phyloP scores from a whole-genome alignment of 352 stramenopile species.

The Peronospora tabacina region DNA sequence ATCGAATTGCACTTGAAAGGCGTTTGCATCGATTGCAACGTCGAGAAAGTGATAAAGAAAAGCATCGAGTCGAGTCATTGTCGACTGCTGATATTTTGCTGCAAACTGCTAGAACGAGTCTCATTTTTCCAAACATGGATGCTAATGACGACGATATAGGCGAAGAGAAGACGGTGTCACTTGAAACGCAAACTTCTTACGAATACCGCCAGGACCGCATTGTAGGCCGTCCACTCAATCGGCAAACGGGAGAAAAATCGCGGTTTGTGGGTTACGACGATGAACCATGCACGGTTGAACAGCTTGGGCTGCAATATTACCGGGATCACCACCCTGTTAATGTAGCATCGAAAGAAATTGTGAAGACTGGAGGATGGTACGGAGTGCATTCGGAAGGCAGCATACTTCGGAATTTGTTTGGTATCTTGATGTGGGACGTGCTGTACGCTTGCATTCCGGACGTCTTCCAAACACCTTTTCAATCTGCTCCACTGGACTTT shows the following conservation, averaged over 20 bases:
- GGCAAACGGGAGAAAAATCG: conserved; percentile 68
- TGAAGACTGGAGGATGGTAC: conserved; percentile 55
- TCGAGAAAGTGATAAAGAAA: conserved; percentile 12
- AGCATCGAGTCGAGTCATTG: conserved; percentile 7
- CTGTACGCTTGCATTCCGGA: conserved; percentile 70
- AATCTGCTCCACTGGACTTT: conserved; percentile 64
- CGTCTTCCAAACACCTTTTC: conserved; percentile 85
- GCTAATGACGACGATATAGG: conserved; percentile 6
- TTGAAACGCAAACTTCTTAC: conserved; percentile 12
- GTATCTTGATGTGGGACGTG: conserved; percentile 85
- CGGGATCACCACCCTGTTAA: conserved; percentile 23
- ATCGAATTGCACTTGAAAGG: conserved; percentile 48
- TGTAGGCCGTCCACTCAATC: conserved; percentile 65
- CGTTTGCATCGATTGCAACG: conserved; percentile 42
- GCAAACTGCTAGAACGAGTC: conserved; percentile 18
- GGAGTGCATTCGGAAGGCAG: conserved; percentile 80
- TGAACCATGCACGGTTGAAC: conserved; percentile 76
- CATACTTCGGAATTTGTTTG: conserved; percentile 67
- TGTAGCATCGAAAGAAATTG: not conserved
- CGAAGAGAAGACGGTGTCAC: conserved; percentile 9
- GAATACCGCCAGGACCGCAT: conserved; percentile 45
- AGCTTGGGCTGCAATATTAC: conserved; percentile 79
- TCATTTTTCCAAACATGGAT: conserved; percentile 4
- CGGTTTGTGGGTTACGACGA: conserved; percentile 85
- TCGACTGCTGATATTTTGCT: conserved; percentile 14